Percentiles rank a stretch among this genome's conserved stretches.
These are phyloP conservation scores for Podila verticillata DNA, from an alignment of 192 early-diverging fungal genomes.

Conservation along the genomic window DNA sequence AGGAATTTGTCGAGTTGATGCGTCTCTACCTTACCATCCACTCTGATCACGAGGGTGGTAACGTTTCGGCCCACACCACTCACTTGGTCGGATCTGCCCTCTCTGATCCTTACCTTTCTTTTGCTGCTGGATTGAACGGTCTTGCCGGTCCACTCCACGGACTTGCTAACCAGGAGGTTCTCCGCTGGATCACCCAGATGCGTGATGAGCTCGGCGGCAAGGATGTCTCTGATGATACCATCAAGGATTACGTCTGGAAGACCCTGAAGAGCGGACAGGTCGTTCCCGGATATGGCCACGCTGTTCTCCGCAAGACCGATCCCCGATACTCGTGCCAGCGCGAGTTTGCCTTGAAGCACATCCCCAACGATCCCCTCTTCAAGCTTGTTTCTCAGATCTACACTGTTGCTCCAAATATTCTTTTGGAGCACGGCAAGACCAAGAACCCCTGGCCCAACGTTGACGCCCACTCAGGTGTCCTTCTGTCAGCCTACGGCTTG, in stretches of 20 bases:
- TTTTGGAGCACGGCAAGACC: conserved; percentile 99
- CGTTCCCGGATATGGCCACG: conserved; percentile 98
- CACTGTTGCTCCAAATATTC: conserved; percentile 94
- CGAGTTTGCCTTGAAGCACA: conserved; percentile 98
- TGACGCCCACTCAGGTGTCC: conserved; percentile 98
- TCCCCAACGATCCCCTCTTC: conserved; percentile 97
- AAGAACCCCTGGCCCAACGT: conserved; percentile 99
- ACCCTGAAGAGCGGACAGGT: conserved; percentile 97
- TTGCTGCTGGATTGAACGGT: conserved; percentile 96
- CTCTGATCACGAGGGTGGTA: conserved; percentile 99
- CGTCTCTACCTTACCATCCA: conserved; percentile 99
- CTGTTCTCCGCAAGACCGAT: conserved; percentile 92
- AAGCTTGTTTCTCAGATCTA: conserved; percentile 94
- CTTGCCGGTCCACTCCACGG: conserved; percentile 99
- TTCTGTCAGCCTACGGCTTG: conserved; percentile 95
- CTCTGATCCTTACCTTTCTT: conserved; percentile 98
- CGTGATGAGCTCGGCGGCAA: conserved; percentile 84
- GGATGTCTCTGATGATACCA: conserved; percentile 89
- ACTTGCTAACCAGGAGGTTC: conserved; percentile 99
- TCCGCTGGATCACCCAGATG: conserved; percentile 97
- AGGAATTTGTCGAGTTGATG: conserved; percentile 96
- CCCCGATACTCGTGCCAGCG: conserved; percentile 98
- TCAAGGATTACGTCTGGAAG: conserved; percentile 97
- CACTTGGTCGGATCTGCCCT: conserved; percentile 93
- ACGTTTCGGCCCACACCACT: conserved; percentile 98